Conservation (phyloP, 768 basidiomycete genomes). For the Lactarius indigo region DNA sequence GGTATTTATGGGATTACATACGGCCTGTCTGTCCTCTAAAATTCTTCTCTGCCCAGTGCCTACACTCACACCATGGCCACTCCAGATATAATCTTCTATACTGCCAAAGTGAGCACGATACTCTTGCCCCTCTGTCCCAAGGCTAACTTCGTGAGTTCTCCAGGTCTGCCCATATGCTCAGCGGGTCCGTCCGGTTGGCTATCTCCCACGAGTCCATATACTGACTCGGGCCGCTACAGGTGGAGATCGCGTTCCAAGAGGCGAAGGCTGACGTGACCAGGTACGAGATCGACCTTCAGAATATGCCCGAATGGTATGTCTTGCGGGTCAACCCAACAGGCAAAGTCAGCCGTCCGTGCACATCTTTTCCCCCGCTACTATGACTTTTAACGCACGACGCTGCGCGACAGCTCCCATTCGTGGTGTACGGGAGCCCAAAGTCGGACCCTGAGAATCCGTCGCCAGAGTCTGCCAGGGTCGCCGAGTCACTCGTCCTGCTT, state of each 20-base stretch:
- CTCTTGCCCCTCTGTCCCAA: background rate
- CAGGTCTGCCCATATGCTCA: slow-evolving; percentile 56
- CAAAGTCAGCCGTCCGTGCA: slow-evolving; percentile 42
- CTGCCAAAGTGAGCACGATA: slow-evolving; percentile 21
- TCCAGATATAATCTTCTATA: slow-evolving; percentile 40
- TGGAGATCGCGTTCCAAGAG: slow-evolving; percentile 58
- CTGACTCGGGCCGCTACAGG: slow-evolving; percentile 33
- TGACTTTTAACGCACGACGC: background rate
- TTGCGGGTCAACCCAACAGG: slow-evolving; percentile 57
- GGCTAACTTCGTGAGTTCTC: background rate
- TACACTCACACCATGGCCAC: slow-evolving; percentile 1
- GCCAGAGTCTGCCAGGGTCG: slow-evolving; percentile 50
- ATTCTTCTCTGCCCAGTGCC: too few relatives aligned
- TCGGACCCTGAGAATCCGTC: slow-evolving; percentile 50
- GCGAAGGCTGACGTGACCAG: slow-evolving; percentile 44
- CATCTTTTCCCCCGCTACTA: background rate
- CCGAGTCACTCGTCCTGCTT: slow-evolving; percentile 58
- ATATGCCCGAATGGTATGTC: slow-evolving; percentile 67
- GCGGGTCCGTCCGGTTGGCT: slow-evolving; percentile 35
- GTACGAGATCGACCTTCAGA: slow-evolving; percentile 52
- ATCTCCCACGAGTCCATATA: background rate
- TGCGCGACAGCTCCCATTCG: slow-evolving; percentile 47
- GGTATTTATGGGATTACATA: too few relatives aligned
- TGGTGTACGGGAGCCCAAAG: slow-evolving; percentile 57
- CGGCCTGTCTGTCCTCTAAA: too few relatives aligned